Evolutionary conservation across 768 basidiomycete genomes (phyloP), one percentile per base, ranked within the genome.

Genomic region (Favolaschia claudopus): DNA sequence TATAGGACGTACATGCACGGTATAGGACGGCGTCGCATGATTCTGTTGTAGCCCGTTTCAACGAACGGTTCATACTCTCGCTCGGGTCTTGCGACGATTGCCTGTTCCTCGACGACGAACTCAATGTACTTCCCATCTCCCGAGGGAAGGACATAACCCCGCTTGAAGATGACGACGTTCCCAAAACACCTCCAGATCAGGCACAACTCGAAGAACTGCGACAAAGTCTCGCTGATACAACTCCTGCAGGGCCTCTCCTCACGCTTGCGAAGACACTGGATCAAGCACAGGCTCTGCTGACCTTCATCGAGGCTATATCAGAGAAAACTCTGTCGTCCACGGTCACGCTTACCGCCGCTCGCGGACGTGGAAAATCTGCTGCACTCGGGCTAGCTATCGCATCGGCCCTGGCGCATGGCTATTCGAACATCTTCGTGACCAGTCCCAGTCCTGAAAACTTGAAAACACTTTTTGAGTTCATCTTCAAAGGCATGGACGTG

Each of bases 41-140:
- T 68, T 82, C 89, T 7, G 91, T 96, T 28, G 81, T 89, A n/a
- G 93, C 97, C 0, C 87, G 97, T 25, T 99, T 99, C 80, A 99
- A 99, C 75, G 97, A 99, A 72, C 91, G 97, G 12, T 99, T 99
- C 76, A 98, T 99, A 67, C 85, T 99, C 17, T 99, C 97, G 19
- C 87, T 99, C 19, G 95, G 95, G 22, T 91, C 93, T 17, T 98
- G 94, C 69, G 81, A 89, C 8, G 93, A 96, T 70, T 98, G 96
- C 67, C 82, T 99, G 1, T 88, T 99, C 24, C 84, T 99, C 46
- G 97, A 99, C 69, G 97, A 99, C 69, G 97, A 99, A 74, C 86
- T 99, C 39, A 99, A 99, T 70, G 96, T 99, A 13, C 85, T 99
- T 7, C 97, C 97, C 5, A 88, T 99, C 20, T 98, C 96, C 5